A percentile compares a stretch with the other conserved stretches of the same genome.
Evolutionary conservation across 139 green algal genomes (phyloP).

Genomic region (Volvox reticuliferus): DNA sequence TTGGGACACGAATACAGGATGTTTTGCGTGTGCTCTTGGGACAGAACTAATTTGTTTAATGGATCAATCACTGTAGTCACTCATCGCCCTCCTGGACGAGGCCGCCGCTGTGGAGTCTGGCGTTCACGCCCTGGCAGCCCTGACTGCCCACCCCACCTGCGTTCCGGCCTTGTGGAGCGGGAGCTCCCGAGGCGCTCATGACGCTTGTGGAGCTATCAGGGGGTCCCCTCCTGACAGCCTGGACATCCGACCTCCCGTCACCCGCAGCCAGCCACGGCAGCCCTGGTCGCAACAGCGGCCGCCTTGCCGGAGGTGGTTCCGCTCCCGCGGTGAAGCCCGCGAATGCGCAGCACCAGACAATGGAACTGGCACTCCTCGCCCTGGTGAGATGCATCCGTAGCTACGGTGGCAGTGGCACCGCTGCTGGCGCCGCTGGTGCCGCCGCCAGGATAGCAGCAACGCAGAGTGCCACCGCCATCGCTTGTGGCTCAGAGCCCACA

Average conservation of each 20-base stretch:
- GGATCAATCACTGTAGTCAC: neutral
- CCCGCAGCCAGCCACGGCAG: neutral
- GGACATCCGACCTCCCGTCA: neutral
- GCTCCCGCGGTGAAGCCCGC: neutral
- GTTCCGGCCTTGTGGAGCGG: constrained; percentile 11
- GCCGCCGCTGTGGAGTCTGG: neutral
- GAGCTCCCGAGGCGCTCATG: neutral
- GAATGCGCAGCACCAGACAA: neutral
- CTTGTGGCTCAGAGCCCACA: neutral
- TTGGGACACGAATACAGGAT: no score
- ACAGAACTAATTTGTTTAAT: no score
- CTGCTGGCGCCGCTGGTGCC: neutral
- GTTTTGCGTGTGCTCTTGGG: no score
- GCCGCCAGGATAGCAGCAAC: neutral
- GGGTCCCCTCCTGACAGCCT: neutral
- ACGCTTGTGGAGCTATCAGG: neutral
- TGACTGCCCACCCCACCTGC: constrained; percentile 18
- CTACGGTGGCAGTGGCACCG: neutral
- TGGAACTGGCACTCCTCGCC: constrained; percentile 22
- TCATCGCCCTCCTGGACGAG: neutral
- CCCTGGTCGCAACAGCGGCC: neutral
- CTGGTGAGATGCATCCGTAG: constrained; percentile 21
- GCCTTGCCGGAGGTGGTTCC: neutral
- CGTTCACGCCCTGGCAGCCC: neutral
- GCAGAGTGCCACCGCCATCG: no score